phyloP scores from a whole-genome alignment of 2,329 filamentous ascomycete genomes.

The Metarhizium anisopliae region DNA sequence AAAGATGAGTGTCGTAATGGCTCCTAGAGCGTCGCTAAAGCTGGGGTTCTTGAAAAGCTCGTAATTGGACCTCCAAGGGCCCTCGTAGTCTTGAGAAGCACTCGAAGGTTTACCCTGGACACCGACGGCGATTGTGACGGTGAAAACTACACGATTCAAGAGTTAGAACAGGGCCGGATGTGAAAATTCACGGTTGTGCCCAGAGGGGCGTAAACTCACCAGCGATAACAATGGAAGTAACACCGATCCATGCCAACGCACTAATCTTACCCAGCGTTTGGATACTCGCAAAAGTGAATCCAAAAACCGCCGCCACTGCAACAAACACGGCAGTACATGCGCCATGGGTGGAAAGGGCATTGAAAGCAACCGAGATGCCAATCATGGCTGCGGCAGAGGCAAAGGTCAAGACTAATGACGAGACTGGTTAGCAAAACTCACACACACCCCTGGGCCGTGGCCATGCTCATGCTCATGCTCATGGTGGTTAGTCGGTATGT shows the following conservation, averaged over 20 bases:
- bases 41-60: slow-evolving; percentile 19
- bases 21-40: slow-evolving; percentile 20
- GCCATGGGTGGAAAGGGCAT: slow-evolving; percentile 24
- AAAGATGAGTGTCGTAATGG: slow-evolving; percentile 24
- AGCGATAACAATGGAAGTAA: no score
- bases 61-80: slow-evolving; percentile 17
- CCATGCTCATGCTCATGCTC: no score
- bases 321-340: slow-evolving; percentile 16
- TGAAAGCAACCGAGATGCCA: slow-evolving; percentile 24
- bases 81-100: background rate
- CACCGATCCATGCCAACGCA: slow-evolving; percentile 16
- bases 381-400: slow-evolving; percentile 29
- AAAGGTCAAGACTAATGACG: slow-evolving; percentile 11
- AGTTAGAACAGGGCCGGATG: no score
- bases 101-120: no score
- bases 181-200: no score
- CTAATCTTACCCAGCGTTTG: slow-evolving; percentile 15
- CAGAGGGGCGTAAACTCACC: no score
- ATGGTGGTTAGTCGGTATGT: no score
- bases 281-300: slow-evolving; percentile 19
- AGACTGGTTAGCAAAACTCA: background rate
- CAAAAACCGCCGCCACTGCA: slow-evolving; percentile 17
- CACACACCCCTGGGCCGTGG: no score
- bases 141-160: no score
- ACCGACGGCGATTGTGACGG: no score